A percentile compares a stretch with the other conserved stretches of the same genome.
phyloP scores from a whole-genome alignment of 2,329 filamentous ascomycete genomes.

The Fusarium piperis region DNA sequence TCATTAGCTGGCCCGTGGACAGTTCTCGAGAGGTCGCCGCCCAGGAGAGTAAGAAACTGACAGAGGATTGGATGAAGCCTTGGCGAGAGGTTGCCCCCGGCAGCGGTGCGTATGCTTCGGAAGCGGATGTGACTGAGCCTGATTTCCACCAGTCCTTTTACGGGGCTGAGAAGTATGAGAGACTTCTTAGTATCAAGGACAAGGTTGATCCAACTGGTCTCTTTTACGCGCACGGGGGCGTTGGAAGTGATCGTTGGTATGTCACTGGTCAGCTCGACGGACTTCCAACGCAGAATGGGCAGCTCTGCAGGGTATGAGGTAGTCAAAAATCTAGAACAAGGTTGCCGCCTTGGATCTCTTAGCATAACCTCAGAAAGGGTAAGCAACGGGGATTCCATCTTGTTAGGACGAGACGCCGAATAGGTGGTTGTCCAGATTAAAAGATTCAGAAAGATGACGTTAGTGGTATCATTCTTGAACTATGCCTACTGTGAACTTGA shows the following conservation, averaged over 20 bases:
- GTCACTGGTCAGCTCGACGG: conserved; percentile 29
- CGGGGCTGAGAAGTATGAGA: conserved; percentile 30
- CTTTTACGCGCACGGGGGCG: conserved; percentile 33
- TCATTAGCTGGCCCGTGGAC: conserved; percentile 42
- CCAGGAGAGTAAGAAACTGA: conserved; percentile 29
- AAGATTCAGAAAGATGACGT: too few relatives aligned
- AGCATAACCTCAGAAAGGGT: too few relatives aligned
- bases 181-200: conserved; percentile 31
- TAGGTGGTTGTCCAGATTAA: too few relatives aligned
- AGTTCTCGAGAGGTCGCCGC: conserved; percentile 23
- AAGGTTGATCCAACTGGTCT: conserved; percentile 29
- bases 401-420: too few relatives aligned
- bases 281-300: conserved; percentile 38
- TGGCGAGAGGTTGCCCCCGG: conserved; percentile 37
- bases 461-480: too few relatives aligned
- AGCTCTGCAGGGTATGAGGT: conserved; percentile 21
- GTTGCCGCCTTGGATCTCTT: too few relatives aligned
- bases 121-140: conserved; percentile 35
- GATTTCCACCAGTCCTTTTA: conserved; percentile 38
- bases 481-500: too few relatives aligned
- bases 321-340: not conserved
- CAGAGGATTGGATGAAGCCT: conserved; percentile 40
- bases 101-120: conserved; percentile 34
- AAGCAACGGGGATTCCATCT: too few relatives aligned
- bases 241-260: conserved; percentile 37